These are phyloP conservation scores for Bretschneidera sinensis DNA, from an alignment of 345 rosid genomes.

Conservation along the genomic window DNA sequence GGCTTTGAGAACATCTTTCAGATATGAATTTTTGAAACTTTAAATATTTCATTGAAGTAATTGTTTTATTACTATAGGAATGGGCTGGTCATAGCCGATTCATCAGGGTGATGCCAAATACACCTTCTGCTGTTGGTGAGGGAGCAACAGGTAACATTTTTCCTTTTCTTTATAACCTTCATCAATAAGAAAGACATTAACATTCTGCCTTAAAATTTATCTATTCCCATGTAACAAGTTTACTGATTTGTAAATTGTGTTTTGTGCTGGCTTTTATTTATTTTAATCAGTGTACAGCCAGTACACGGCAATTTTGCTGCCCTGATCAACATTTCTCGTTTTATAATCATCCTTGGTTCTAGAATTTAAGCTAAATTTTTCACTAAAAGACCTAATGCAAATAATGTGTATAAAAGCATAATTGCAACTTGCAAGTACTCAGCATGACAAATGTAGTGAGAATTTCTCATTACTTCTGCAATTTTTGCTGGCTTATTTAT, in stretches of 20 bases:
- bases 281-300: background rate
- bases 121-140: constrained; percentile 85
- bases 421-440: too few species aligned
- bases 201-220: background rate
- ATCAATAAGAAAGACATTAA: background rate
- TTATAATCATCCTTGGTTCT: background rate
- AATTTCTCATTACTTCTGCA: too few species aligned
- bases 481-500: background rate
- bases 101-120: constrained; percentile 89
- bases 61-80: constrained; percentile 34
- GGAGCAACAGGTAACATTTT: constrained; percentile 64
- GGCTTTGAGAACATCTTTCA: background rate
- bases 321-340: background rate
- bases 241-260: background rate
- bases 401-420: background rate
- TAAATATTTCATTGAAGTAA: background rate
- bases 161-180: background rate
- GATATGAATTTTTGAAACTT: background rate
- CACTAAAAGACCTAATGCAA: background rate
- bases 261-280: background rate
- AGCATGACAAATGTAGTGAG: too few species aligned
- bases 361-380: background rate
- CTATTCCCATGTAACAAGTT: background rate
- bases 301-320: background rate
- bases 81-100: constrained; percentile 84